Conservation (phyloP, 164 flowering plant species). For the Chimonanthus salicifolius region DNA sequence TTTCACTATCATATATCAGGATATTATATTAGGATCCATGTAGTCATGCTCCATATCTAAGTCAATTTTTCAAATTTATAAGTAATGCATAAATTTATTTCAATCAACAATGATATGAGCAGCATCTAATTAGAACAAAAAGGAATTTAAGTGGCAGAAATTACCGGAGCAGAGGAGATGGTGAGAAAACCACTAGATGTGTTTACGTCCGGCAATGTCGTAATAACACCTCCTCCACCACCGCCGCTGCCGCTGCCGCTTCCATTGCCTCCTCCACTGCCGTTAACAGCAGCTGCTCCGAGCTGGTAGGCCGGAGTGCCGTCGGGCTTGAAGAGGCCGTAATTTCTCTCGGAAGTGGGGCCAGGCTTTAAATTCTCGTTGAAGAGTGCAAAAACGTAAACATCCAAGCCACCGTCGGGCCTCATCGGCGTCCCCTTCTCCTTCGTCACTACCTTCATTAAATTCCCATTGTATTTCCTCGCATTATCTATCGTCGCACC, state of each 20-base stretch:
- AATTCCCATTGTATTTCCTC: slow-evolving; percentile 35
- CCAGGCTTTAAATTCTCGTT: slow-evolving; percentile 50
- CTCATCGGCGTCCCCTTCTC: slow-evolving; percentile 46
- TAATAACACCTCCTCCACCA: not conserved
- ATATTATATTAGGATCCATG: too few relatives aligned
- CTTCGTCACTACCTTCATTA: slow-evolving; percentile 25
- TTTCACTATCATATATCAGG: not conserved
- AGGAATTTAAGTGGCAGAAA: not conserved
- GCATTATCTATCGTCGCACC: slow-evolving; percentile 46
- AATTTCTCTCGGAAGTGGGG: slow-evolving; percentile 44
- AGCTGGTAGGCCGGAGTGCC: slow-evolving; percentile 41
- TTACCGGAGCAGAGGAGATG: slow-evolving; percentile 47
- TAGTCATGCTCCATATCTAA: not conserved
- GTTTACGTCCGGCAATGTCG: slow-evolving; percentile 23
- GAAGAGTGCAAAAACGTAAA: slow-evolving; percentile 39
- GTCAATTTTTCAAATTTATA: too few relatives aligned
- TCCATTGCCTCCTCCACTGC: not conserved
- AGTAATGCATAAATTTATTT: not conserved
- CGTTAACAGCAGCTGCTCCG: slow-evolving; percentile 11
- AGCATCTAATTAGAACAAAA: not conserved
- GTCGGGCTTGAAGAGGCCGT: slow-evolving; percentile 45
- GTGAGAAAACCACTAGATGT: slow-evolving; percentile 42
- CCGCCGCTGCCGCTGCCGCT: not conserved
- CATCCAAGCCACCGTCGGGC: slow-evolving; percentile 26
- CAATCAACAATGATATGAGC: too few relatives aligned